Base-by-base conservation (phyloP, 2,329 filamentous ascomycete species). In the Epichloe gansuensis region DNA sequence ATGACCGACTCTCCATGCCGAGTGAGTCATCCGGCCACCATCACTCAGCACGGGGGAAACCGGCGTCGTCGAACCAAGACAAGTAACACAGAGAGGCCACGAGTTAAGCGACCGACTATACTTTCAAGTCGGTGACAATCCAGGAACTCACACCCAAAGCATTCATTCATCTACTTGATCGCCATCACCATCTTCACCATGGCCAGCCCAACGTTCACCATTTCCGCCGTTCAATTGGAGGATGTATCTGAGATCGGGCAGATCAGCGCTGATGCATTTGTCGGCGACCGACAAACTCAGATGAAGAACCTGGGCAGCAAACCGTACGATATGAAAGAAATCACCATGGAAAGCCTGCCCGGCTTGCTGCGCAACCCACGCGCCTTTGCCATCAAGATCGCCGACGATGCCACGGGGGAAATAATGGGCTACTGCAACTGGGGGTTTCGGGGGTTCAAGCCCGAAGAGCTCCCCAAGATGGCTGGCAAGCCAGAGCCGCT, bases 201-300 rank as follows among this genome's bases (percentile, higher is more conserved):
- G 60, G 47, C 57, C 17, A 46, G 50, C 23, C 57, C 50, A 44
- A 51, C 47, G 5, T 58, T 58, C 53, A 55, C 49, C 42, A 58
- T 65, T 31, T 47, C 50, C 27, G 54, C 56, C n/a, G 54, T 62
- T 25, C 55, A 55, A 21, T 51, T 54, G 23, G 52, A 57, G 12
- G 66, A 69, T 51, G 59, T 67, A 31, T 58, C 64, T 11, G 56
- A 54, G 17, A 55, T 66, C 34, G 60, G 61, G 9, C 56, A 60
- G 40, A 59, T 69, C 47, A 53, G 57, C 39, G 58, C 57, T 23
- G 55, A 61, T 35, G 59, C 64, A 8, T 70, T 69, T 40, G 53
- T 57, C 27, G 52, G 52, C 9, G 68, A 69, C 51, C 58, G 64
- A 17, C 64, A 70, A 43, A 68, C 66, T 2, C 57, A 66, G 57